Evolutionary conservation across 768 basidiomycete species (phyloP).

Genomic region (Boletus reticuloceps): DNA sequence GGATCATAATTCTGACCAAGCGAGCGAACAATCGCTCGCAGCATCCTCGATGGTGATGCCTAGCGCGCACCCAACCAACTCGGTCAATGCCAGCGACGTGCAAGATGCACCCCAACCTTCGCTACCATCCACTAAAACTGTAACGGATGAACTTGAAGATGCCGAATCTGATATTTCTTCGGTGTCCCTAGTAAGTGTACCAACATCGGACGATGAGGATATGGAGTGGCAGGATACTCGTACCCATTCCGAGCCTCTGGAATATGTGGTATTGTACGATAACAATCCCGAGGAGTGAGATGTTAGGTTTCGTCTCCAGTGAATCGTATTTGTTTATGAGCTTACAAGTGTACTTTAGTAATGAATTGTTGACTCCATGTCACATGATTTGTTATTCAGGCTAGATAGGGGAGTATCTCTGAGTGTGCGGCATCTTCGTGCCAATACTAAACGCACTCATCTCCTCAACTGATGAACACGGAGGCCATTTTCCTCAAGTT

Average conservation of each 20-base stretch:
- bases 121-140: constrained; percentile 26
- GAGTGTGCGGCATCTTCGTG: not conserved
- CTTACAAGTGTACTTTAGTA: too few species aligned
- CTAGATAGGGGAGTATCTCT: constrained; percentile 8
- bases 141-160: constrained; percentile 38
- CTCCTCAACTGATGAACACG: not conserved
- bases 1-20: constrained; percentile 41
- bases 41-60: constrained; percentile 73
- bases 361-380: not conserved
- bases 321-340: not conserved
- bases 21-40: constrained; percentile 52
- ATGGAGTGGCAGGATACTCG: constrained; percentile 61
- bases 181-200: constrained; percentile 59
- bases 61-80: constrained; percentile 25
- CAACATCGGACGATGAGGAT: constrained; percentile 54
- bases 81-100: constrained; percentile 2
- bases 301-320: not conserved
- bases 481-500: not conserved
- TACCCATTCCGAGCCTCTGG: constrained; percentile 41
- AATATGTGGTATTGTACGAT: constrained; percentile 75
- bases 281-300: constrained; percentile 51
- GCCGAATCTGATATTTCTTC: constrained; percentile 44
- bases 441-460: not conserved
- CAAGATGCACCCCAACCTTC: constrained; percentile 11
- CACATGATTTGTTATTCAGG: constrained; percentile 9